Base-by-base conservation (phyloP, 306 rosid species). In the Cucumis hystrix region DNA sequence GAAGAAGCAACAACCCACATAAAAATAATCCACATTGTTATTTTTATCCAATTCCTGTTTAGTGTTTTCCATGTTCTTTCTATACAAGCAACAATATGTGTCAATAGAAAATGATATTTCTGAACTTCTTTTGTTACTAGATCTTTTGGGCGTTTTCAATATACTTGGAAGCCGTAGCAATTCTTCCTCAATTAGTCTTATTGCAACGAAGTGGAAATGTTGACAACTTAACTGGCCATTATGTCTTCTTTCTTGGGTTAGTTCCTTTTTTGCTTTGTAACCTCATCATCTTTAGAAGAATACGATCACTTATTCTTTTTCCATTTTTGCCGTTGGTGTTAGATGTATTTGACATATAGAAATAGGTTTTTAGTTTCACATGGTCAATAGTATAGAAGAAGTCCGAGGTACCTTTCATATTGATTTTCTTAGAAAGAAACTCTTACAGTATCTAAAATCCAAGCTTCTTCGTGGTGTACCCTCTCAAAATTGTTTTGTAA, bases 141-240 rank as follows among this genome's bases (percentile, higher is more conserved):
- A 66, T 95, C 57, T 85, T 89, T 64, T 92, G 97, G 99, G 97
- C 97, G 78, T 95, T 95, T 89, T 95, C 99, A 41, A 84, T 95
- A 81, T 95, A 92, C 84, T 89, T 92, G 92, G 99, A 92, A 81
- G 97, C 97, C 17, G 89, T 89, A 47, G 92, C 97, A 7, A 95
- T 95, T 83, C 84, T 90, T 64, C 97, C 99, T 7, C 99, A 95
- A 83, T 77, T 95, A 79, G 96, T 90, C 83, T 80, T 95, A 91
- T 76, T 95, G 79, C 99, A 95, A 63, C 83, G 92, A 77, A 95
- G 97, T 85, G 96, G 99, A 72, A 95, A 89, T 68, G 99, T 95
- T 56, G 99, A 92, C 88, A 95, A 95, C 84, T 85, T 95, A 88
- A 92, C 97, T 0, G 91, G 97, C 49, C 93, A 95, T 86, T 95